phyloP scores from a whole-genome alignment of 2,329 filamentous ascomycete genomes.

The Grosmannia serpens region DNA sequence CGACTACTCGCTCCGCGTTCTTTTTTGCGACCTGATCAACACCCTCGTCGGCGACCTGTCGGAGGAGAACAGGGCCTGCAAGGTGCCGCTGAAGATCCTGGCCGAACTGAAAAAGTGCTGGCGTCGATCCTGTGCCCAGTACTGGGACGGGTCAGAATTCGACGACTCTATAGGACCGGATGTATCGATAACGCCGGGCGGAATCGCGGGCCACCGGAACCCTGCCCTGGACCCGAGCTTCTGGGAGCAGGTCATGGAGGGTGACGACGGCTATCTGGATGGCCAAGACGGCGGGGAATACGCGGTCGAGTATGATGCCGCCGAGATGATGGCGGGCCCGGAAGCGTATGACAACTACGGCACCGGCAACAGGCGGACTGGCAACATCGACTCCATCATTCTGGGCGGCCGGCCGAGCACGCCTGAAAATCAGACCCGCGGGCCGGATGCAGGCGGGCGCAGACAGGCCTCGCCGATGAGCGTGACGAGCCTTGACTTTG shows the following conservation, averaged over 20 bases:
- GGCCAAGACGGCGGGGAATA: neutral
- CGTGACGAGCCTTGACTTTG: constrained; percentile 45
- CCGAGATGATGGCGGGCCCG: neutral
- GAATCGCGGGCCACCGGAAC: constrained; percentile 51
- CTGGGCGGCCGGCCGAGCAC: constrained; percentile 34
- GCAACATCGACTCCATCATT: constrained; percentile 36
- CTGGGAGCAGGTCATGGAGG: constrained; percentile 27
- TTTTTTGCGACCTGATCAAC: constrained; percentile 77
- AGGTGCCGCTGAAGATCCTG: constrained; percentile 68
- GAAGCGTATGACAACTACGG: constrained; percentile 9
- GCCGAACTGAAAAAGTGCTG: constrained; percentile 95
- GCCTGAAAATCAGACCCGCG: constrained; percentile 24
- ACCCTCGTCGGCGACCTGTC: constrained; percentile 45
- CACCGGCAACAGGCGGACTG: constrained; percentile 33
- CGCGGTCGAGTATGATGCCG: neutral
- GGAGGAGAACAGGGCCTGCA: constrained; percentile 29
- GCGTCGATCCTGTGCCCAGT: constrained; percentile 79
- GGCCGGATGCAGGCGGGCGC: constrained; percentile 18
- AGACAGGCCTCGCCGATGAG: constrained; percentile 42
- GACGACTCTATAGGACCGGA: constrained; percentile 50
- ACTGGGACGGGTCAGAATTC: constrained; percentile 70
- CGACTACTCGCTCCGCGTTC: constrained; percentile 59
- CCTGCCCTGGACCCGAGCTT: constrained; percentile 41
- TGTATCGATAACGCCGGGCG: constrained; percentile 62
- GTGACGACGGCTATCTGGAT: neutral